phyloP scores from a whole-genome alignment of 805 yeast species.

The Maudiozyma serrabonitensis region DNA sequence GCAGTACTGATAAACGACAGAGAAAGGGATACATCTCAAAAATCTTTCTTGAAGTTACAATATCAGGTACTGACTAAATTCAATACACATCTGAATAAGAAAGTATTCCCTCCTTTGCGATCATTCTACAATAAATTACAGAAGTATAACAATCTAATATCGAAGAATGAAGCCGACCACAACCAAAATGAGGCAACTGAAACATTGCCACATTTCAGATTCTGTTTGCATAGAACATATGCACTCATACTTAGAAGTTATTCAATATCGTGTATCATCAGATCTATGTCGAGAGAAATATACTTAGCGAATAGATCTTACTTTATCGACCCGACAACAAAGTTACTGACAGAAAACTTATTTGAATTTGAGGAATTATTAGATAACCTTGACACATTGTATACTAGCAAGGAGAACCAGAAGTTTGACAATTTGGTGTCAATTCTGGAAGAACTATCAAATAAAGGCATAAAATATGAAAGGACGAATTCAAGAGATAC shows the following conservation, averaged over 20 bases:
- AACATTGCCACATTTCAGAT: conserved; percentile 2
- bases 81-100: conserved; percentile 16
- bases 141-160: conserved; percentile 14
- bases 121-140: conserved; percentile 21
- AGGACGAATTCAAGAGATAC: background rate
- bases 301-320: conserved; percentile 19
- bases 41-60: conserved; percentile 22
- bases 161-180: conserved; percentile 3
- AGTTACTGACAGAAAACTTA: conserved; percentile 16
- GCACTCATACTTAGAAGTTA: conserved; percentile 22
- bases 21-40: conserved; percentile 17
- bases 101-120: conserved; percentile 16
- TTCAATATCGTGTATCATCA: conserved; percentile 11
- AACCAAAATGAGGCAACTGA: background rate
- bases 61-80: conserved; percentile 24
- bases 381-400: conserved; percentile 12
- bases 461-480: conserved; percentile 2
- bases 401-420: background rate
- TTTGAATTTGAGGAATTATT: conserved; percentile 17
- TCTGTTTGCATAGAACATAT: conserved; percentile 38
- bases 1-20: conserved; percentile 28
- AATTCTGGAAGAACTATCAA: conserved; percentile 2
- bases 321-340: conserved; percentile 12
- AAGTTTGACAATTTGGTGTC: background rate
- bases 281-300: conserved; percentile 19